A percentile compares a stretch with the other conserved stretches of the same genome.
Evolutionary conservation across 768 basidiomycete species (phyloP).

Genomic region (Panaeolus cyanescens): DNA sequence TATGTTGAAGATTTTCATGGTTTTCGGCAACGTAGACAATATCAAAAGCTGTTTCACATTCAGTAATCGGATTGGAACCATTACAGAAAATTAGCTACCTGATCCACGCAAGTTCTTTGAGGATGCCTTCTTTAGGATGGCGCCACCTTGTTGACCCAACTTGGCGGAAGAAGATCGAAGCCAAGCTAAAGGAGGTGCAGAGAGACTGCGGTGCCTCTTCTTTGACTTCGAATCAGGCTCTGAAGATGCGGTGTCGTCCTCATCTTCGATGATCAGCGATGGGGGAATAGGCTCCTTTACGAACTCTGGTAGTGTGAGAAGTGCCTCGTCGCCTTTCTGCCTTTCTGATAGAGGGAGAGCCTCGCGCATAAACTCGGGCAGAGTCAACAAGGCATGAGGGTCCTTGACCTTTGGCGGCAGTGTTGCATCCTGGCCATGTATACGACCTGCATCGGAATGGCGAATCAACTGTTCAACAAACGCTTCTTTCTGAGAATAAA

Average conservation of each 20-base stretch:
- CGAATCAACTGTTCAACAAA: conserved; percentile 76
- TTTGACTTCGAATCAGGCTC: conserved; percentile 10
- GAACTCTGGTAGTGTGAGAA: conserved; percentile 62
- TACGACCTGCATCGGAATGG: conserved; percentile 72
- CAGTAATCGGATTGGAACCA: background rate
- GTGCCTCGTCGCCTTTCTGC: conserved; percentile 41
- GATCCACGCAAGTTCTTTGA: conserved; percentile 19
- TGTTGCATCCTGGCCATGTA: conserved; percentile 80
- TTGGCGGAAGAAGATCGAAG: conserved; percentile 38
- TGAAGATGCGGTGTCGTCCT: background rate
- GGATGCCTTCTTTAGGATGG: conserved; percentile 6
- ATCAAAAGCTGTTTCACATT: conserved; percentile 35
- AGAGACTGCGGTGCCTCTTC: conserved; percentile 50
- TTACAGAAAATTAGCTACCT: conserved; percentile 12
- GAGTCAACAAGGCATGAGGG: conserved; percentile 52
- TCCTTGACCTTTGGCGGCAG: conserved; percentile 47
- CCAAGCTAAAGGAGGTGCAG: conserved; percentile 65
- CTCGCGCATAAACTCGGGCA: conserved; percentile 69
- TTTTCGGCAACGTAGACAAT: conserved; percentile 67
- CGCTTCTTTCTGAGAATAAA: conserved; percentile 54
- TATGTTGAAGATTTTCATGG: conserved; percentile 82
- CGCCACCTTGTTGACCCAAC: background rate
- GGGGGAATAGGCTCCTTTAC: conserved; percentile 49
- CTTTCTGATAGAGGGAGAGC: conserved; percentile 34
- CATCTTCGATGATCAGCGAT: conserved; percentile 16